Evolutionary conservation across 2,329 filamentous ascomycete genomes (phyloP).

Genomic region (Alternaria infectoria): DNA sequence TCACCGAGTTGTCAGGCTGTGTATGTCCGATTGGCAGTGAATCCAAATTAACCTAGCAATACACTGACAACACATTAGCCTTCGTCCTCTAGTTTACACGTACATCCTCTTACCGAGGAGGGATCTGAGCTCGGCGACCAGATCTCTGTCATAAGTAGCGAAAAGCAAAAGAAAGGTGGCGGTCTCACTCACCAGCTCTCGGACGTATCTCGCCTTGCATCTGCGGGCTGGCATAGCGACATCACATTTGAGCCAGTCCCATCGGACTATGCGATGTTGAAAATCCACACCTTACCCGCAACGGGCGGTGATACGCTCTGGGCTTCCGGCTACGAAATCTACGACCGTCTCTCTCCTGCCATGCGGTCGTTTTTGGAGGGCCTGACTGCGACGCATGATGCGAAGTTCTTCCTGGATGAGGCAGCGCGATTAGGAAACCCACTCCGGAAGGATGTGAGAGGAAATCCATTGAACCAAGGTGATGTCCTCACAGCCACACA

Average conservation of each 20-base stretch:
- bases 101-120: conserved; percentile 53
- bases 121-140: conserved; percentile 51
- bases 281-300: conserved; percentile 42
- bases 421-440: conserved; percentile 35
- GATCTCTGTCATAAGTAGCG: conserved; percentile 49
- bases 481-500: conserved; percentile 59
- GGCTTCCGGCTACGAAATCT: conserved; percentile 53
- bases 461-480: conserved; percentile 63
- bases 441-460: conserved; percentile 41
- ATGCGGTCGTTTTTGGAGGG: conserved; percentile 57
- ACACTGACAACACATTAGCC: conserved; percentile 24
- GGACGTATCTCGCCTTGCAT: conserved; percentile 47
- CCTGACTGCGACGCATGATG: conserved; percentile 54
- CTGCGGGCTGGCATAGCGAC: conserved; percentile 61
- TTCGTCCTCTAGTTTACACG: conserved; percentile 34
- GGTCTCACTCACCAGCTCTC: conserved; percentile 53
- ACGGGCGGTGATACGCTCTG: conserved; percentile 47
- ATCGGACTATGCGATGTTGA: conserved; percentile 50
- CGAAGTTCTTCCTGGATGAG: conserved; percentile 39
- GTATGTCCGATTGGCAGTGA: conserved; percentile 51
- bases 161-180: conserved; percentile 40
- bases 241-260: conserved; percentile 52
- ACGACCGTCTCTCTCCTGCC: conserved; percentile 57
- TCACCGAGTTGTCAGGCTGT: conserved; percentile 64
- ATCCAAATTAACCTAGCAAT: too few relatives aligned